phyloP scores from a whole-genome alignment of 176 grass and related monocot genomes.

The Calamus simplicifolius region DNA sequence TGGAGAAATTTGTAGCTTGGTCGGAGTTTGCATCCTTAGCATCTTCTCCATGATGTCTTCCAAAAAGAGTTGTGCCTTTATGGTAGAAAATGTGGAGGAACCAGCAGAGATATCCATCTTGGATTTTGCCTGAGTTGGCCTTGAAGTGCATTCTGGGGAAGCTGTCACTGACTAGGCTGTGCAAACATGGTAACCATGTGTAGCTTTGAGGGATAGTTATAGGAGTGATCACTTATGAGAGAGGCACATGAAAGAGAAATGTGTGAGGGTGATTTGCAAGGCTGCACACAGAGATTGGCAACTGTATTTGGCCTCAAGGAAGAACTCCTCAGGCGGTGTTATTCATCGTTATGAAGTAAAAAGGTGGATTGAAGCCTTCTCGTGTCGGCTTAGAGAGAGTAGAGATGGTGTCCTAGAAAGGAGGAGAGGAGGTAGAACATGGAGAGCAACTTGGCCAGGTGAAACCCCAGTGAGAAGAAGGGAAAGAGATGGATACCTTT shows the following conservation, averaged over 20 bases:
- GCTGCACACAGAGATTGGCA: conserved; percentile 50
- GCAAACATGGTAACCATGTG: conserved; percentile 62
- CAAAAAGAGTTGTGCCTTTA: conserved; percentile 41
- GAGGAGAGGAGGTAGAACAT: no score
- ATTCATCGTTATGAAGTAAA: conserved; percentile 20
- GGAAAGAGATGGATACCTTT: no score
- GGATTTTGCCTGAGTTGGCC: conserved; percentile 76
- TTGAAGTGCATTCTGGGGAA: conserved; percentile 77
- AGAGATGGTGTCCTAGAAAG: no score
- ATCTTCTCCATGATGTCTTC: conserved; percentile 25
- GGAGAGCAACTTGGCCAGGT: no score
- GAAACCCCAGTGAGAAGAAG: no score
- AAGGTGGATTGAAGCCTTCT: conserved; percentile 53
- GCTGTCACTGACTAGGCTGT: conserved; percentile 51
- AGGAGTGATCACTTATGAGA: conserved; percentile 75
- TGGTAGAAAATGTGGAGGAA: conserved; percentile 27
- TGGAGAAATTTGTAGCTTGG: conserved; percentile 25
- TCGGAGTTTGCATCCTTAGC: conserved; percentile 14
- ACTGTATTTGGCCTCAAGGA: conserved; percentile 37
- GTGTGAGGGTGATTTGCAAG: conserved; percentile 55
- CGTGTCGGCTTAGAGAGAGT: conserved; percentile 22
- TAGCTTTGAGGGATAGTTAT: conserved; percentile 44
- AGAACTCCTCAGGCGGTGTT: conserved; percentile 2
- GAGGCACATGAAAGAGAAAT: conserved; percentile 72
- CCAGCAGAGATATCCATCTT: conserved; percentile 35